phyloP scores from a whole-genome alignment of 2,329 filamentous ascomycete genomes.

The Pezicula radicicola region DNA sequence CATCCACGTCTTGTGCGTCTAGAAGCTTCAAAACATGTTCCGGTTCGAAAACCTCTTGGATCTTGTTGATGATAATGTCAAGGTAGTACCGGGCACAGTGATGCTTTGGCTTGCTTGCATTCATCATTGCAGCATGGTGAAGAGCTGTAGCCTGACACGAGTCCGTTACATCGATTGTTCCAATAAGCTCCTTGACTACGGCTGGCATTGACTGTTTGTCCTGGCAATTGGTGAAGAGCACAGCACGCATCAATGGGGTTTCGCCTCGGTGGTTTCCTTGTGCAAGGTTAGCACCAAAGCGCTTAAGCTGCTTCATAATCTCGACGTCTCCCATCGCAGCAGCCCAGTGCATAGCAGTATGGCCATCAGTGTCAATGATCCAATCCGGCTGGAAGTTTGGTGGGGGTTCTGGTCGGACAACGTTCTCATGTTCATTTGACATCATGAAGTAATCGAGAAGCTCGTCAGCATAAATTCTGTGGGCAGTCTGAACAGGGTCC shows the following conservation, averaged over 20 bases:
- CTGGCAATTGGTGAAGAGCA: conserved; percentile 95
- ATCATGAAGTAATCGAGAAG: conserved; percentile 95
- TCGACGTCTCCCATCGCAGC: conserved; percentile 95
- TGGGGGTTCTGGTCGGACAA: conserved; percentile 70
- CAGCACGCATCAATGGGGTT: conserved; percentile 90
- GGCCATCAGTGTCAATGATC: conserved; percentile 87
- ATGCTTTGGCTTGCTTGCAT: conserved; percentile 78
- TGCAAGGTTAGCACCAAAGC: conserved; percentile 72
- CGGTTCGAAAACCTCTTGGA: conserved; percentile 74
- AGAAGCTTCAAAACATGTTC: conserved; percentile 75
- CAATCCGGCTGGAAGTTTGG: conserved; percentile 85
- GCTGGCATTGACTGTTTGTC: conserved; percentile 88
- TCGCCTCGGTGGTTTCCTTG: conserved; percentile 73
- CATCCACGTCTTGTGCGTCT: conserved; percentile 78
- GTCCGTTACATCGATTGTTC: conserved; percentile 78
- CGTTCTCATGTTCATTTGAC: conserved; percentile 65
- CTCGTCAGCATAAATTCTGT: conserved; percentile 88
- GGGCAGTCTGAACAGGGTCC: conserved; percentile 72
- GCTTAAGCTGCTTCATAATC: conserved; percentile 82
- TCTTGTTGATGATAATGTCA: conserved; percentile 83
- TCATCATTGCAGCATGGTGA: conserved; percentile 89
- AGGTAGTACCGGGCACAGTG: conserved; percentile 91
- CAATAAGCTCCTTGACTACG: conserved; percentile 78
- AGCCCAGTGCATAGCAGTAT: conserved; percentile 95
- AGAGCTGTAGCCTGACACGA: conserved; percentile 83